Evolutionary conservation across 2,329 filamentous ascomycete species (phyloP), one percentile per base, ranked within the genome.

Genomic region (Blumeriella jaapii): DNA sequence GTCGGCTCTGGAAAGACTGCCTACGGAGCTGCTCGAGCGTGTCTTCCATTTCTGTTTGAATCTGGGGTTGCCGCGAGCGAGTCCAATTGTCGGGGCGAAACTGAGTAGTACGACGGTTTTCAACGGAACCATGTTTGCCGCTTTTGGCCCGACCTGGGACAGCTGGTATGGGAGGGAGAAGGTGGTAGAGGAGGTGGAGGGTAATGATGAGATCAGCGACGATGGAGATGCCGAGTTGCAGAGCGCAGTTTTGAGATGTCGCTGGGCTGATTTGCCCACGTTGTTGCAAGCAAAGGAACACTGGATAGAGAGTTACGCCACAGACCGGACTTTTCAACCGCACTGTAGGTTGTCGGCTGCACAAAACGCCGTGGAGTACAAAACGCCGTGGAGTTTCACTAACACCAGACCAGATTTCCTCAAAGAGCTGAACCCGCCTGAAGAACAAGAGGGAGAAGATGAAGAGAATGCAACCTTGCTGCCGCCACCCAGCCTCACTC

Each of bases 11-110:
- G 55, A 57, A 34, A 51, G 38, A 18, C 42, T 56, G 5, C 55
- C 54, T 2, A 45, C 40, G 1, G 55, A 57, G 34, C 30, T 57
- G 5, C 35, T 57, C 2, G 46, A 53, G 32, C 42, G 32, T 6
- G 47, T 57, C 17, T 55, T 51, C 30, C 37, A 55, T 10, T 42
- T 42, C 27, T 45, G 45, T 22, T 28, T 53, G 40, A 55, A 56
- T 31, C 24, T 52, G 12, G 40, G 44, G 24, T 38, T 57, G 18
- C 49, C 54, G 12, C 41, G 39, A 29, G 38, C 51, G 11, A 56
- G 53, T 35, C 53, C 51, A 11, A 34, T 50, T 5, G 46, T 57
- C 32, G 46, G 43, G 14, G 46, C 40, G 16, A 55, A 53, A 17
- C 23, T 57, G n/a, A 52, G 48, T 36, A 50, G 48, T 33, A 29